Evolutionary conservation across 2,329 filamentous ascomycete species (phyloP).

Genomic region (Chaetomiaceae sp.): DNA sequence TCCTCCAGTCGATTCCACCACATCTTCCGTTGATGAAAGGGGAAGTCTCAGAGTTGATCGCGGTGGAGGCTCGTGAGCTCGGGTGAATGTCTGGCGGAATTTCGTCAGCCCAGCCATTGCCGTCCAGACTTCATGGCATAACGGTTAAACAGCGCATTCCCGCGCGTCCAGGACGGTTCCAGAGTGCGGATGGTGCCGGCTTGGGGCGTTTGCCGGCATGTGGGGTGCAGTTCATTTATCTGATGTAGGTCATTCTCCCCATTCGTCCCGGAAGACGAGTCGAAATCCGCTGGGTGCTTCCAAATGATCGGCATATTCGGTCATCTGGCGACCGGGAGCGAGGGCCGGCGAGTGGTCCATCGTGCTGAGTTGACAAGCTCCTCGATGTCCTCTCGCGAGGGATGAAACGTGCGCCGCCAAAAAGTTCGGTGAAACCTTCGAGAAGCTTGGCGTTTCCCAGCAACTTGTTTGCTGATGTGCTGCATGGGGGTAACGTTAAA

Average conservation of each 20-base stretch:
- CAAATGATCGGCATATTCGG: conserved; percentile 9
- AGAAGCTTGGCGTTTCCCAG: no score
- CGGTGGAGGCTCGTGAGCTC: no score
- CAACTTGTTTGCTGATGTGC: no score
- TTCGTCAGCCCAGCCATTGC: neutral
- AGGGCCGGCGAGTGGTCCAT: conserved; percentile 1
- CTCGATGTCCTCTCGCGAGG: no score
- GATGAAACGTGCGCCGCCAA: no score
- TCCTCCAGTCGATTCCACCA: neutral
- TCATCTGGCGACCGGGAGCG: conserved; percentile 8
- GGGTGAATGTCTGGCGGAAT: neutral
- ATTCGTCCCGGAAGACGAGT: neutral
- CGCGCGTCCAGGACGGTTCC: neutral
- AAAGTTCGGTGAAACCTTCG: no score
- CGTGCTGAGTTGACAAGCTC: no score
- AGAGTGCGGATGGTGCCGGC: conserved; percentile 5
- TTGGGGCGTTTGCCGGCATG: conserved; percentile 3
- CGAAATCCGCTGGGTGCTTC: neutral
- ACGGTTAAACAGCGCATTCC: conserved; percentile 9
- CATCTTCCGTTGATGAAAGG: conserved; percentile 2
- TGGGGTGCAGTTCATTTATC: conserved; percentile 17
- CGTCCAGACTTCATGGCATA: neutral
- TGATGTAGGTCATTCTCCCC: neutral
- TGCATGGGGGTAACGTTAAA: no score
- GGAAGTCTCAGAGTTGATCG: conserved; percentile 6